Evolutionary conservation across 1,284 basidiomycete species (phyloP).

Genomic region (Sanghuangporus weigelae): DNA sequence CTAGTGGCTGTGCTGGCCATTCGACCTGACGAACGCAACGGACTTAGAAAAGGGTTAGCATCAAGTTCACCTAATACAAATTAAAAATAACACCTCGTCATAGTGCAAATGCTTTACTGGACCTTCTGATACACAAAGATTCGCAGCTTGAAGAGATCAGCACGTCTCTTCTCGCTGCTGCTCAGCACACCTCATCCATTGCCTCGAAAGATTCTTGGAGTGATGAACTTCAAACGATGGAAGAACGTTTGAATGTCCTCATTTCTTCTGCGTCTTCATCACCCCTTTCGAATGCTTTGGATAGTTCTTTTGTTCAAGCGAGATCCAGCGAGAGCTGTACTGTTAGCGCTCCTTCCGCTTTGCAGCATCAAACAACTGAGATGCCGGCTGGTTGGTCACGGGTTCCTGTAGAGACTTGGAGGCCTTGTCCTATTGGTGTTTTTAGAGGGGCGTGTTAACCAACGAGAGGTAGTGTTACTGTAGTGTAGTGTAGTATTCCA

Average conservation of each 20-base stretch:
- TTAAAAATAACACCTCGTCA: background rate
- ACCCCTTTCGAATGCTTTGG: background rate
- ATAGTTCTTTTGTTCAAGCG: background rate
- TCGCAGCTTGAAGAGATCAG: constrained; percentile 32
- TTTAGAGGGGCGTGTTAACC: constrained; percentile 19
- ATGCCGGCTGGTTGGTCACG: constrained; percentile 46
- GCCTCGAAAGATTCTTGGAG: constrained; percentile 39
- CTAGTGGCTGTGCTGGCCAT: constrained; percentile 48
- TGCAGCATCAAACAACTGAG: background rate
- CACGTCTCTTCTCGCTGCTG: constrained; percentile 19
- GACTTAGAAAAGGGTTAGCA: constrained; percentile 35
- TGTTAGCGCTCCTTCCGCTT: too few species aligned
- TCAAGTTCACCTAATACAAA: constrained; percentile 3
- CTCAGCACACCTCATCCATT: background rate
- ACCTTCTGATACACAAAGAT: constrained; percentile 33
- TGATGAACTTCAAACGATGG: constrained; percentile 45
- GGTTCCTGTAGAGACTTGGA: constrained; percentile 45
- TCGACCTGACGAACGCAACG: constrained; percentile 20
- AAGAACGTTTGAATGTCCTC: constrained; percentile 42
- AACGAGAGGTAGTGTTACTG: background rate
- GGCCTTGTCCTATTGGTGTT: constrained; percentile 62
- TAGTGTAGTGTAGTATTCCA: background rate
- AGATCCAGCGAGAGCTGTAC: background rate
- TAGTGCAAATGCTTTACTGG: constrained; percentile 37
- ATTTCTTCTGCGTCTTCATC: constrained; percentile 21